phyloP scores from a whole-genome alignment of 1,284 basidiomycete species.

The Ganoderma boninense region DNA sequence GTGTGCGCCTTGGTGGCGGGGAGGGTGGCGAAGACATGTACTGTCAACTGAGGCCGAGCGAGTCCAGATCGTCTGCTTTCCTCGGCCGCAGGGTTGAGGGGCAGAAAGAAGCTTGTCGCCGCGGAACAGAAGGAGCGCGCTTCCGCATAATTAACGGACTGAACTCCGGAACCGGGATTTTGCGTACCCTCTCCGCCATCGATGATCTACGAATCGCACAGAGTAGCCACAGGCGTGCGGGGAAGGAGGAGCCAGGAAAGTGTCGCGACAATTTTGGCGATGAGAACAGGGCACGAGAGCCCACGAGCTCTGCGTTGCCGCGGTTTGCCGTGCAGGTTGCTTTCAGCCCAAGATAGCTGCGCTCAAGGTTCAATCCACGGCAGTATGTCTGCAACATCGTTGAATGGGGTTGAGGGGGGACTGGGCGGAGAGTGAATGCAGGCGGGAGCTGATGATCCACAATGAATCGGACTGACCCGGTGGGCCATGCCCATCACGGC shows the following conservation, averaged over 20 bases:
- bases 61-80: background rate
- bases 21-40: background rate
- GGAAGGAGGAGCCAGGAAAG: background rate
- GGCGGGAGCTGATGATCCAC: slow-evolving; percentile 6
- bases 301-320: background rate
- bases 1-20: background rate
- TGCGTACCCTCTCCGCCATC: slow-evolving; percentile 4
- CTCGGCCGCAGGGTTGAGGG: background rate
- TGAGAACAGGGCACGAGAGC: background rate
- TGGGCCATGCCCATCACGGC: background rate
- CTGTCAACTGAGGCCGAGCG: background rate
- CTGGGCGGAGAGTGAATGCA: slow-evolving; percentile 3
- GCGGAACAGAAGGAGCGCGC: slow-evolving; percentile 9
- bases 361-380: background rate
- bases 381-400: background rate
- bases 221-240: background rate
- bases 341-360: slow-evolving; percentile 5
- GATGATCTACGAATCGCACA: background rate
- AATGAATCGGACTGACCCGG: background rate
- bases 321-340: background rate
- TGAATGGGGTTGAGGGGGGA: background rate
- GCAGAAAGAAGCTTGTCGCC: background rate
- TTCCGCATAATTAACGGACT: slow-evolving; percentile 20
- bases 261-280: background rate
- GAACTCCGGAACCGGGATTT: slow-evolving; percentile 1